Conservation (phyloP, 352 stramenopile genomes). For the Pythium rishiriense region DNA sequence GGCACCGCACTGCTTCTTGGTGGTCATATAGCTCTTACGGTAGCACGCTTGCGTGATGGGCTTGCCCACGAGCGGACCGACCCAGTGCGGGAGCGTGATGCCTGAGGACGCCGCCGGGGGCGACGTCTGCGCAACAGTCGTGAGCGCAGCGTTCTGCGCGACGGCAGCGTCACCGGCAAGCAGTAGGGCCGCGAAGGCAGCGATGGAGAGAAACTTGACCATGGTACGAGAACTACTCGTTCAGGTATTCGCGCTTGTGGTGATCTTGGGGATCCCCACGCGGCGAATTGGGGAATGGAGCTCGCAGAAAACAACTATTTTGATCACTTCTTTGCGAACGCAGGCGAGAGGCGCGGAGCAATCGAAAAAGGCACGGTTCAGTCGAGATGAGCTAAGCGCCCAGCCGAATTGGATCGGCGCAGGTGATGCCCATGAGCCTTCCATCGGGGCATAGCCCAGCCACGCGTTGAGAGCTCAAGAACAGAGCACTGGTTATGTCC, state of each 20-base stretch:
- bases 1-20: slow-evolving; percentile 37
- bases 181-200: background rate
- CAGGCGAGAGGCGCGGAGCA: background rate
- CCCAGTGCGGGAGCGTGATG: slow-evolving; percentile 31
- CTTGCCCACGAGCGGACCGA: slow-evolving; percentile 31
- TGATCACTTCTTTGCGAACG: background rate
- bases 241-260: background rate
- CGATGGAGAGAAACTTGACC: slow-evolving; percentile 18
- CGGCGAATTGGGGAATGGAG: slow-evolving; percentile 12
- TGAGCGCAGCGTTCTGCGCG: slow-evolving; percentile 14
- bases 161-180: slow-evolving; percentile 6
- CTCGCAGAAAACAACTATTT: background rate
- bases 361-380: background rate
- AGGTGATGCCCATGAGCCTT: no score
- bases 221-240: background rate
- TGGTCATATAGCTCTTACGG: slow-evolving; percentile 42
- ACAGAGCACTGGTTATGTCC: background rate
- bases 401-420: background rate
- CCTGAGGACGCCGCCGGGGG: background rate
- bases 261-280: background rate
- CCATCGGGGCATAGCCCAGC: background rate
- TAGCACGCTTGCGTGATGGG: slow-evolving; percentile 47
- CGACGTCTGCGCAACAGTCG: background rate
- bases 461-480: background rate
- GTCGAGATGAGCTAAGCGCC: background rate